Evolutionary conservation across 352 stramenopile species (phyloP).

Genomic region (Phytophthora cactorum): DNA sequence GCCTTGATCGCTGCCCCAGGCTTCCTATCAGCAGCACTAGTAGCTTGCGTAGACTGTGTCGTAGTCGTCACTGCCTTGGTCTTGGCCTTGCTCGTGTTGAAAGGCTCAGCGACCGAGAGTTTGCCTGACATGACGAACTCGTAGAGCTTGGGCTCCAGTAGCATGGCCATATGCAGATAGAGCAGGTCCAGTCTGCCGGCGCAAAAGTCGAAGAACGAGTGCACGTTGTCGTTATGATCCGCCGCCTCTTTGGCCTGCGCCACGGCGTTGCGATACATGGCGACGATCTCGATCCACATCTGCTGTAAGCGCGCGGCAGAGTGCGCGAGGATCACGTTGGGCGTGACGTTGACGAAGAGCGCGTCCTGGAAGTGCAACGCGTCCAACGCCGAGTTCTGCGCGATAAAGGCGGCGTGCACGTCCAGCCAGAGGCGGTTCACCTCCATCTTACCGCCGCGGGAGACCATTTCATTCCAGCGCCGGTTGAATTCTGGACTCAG

Average conservation of each 20-base stretch:
- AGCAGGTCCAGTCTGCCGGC: slow-evolving; percentile 62
- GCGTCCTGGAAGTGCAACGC: slow-evolving; percentile 67
- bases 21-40: slow-evolving; percentile 1
- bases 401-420: slow-evolving; percentile 63
- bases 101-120: slow-evolving; percentile 22
- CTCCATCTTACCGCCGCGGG: slow-evolving; percentile 21
- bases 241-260: slow-evolving; percentile 36
- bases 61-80: neutral
- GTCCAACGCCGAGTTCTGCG: slow-evolving; percentile 53
- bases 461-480: slow-evolving; percentile 60
- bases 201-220: slow-evolving; percentile 71
- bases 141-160: slow-evolving; percentile 57
- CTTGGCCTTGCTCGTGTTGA: slow-evolving; percentile 20
- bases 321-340: slow-evolving; percentile 53
- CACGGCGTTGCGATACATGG: slow-evolving; percentile 58
- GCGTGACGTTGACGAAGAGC: slow-evolving; percentile 61
- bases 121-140: slow-evolving; percentile 51
- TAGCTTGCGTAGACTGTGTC: neutral
- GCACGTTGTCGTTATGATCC: slow-evolving; percentile 27
- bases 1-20: slow-evolving; percentile 1
- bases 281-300: slow-evolving; percentile 68
- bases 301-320: slow-evolving; percentile 56
- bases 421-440: slow-evolving; percentile 65
- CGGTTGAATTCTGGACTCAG: slow-evolving; percentile 61
- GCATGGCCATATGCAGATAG: slow-evolving; percentile 73